Percentiles rank a stretch among this genome's conserved stretches.
These are phyloP conservation scores for Saposhnikovia divaricata DNA, from an alignment of 129 eudicot species.

Conservation along the genomic window DNA sequence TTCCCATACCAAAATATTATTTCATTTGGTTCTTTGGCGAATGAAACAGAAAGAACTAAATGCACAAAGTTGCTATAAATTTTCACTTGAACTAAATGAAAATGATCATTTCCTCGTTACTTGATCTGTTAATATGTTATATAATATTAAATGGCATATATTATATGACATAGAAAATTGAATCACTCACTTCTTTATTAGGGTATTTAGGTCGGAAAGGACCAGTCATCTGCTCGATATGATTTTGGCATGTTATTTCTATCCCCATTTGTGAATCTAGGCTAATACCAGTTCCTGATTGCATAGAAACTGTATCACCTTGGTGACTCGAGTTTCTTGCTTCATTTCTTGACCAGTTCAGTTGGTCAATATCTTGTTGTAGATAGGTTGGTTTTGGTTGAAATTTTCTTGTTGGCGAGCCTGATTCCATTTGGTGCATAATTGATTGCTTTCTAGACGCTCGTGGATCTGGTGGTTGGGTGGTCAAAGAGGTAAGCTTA, in stretches of 20 bases:
- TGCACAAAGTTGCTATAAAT: too few relatives aligned
- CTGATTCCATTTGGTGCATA: constrained; percentile 17
- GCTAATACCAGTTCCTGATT: constrained; percentile 60
- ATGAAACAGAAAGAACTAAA: too few relatives aligned
- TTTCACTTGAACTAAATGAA: too few relatives aligned
- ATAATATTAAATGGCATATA: not conserved
- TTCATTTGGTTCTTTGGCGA: too few relatives aligned
- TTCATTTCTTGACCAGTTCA: constrained; percentile 28
- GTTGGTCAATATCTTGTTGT: constrained; percentile 31
- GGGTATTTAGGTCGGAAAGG: constrained; percentile 25
- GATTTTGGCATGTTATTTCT: constrained; percentile 41
- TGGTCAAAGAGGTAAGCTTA: constrained; percentile 28
- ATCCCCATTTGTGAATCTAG: constrained; percentile 43
- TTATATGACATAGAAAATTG: not conserved
- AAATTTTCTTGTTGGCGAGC: constrained; percentile 28
- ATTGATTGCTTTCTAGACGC: constrained; percentile 30
- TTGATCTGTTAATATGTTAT: constrained; percentile 14
- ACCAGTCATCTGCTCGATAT: constrained; percentile 28
- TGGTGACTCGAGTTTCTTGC: constrained; percentile 35
- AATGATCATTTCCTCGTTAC: too few relatives aligned
- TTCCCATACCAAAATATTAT: too few relatives aligned
- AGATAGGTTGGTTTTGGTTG: constrained; percentile 26
- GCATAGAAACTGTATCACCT: constrained; percentile 53
- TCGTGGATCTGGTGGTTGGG: constrained; percentile 27
- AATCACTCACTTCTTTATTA: constrained; percentile 29